Conservation (phyloP, 306 rosid genomes). For the Echinosophora koreensis region DNA sequence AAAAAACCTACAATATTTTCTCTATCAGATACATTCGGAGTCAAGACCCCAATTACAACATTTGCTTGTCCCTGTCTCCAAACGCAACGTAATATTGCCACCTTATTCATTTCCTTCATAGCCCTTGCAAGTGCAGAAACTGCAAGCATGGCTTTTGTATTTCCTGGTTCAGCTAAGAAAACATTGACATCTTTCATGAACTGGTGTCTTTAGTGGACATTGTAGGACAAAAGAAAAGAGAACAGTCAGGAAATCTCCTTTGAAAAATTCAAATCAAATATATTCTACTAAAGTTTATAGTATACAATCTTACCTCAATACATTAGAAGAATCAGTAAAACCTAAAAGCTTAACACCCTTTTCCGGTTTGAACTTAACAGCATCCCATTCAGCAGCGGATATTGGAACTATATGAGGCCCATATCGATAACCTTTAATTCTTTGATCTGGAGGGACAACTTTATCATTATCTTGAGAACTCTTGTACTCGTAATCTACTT, state of each 20-base stretch:
- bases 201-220: constrained; percentile 62
- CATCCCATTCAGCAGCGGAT: constrained; percentile 85
- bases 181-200: constrained; percentile 87
- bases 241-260: constrained; percentile 31
- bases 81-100: constrained; percentile 86
- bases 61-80: constrained; percentile 88
- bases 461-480: constrained; percentile 63
- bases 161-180: constrained; percentile 82
- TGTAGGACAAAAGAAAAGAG: constrained; percentile 38
- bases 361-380: constrained; percentile 91
- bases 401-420: constrained; percentile 97
- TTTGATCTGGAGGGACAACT: constrained; percentile 85
- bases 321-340: constrained; percentile 76
- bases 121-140: constrained; percentile 93
- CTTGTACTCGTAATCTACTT: constrained; percentile 81
- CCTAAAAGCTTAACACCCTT: constrained; percentile 92
- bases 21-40: constrained; percentile 74
- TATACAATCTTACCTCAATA: constrained; percentile 62
- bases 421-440: constrained; percentile 91
- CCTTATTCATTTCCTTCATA: constrained; percentile 86
- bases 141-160: constrained; percentile 66
- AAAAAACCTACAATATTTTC: constrained; percentile 69
- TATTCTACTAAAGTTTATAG: constrained; percentile 26
- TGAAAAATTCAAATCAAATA: constrained; percentile 34
- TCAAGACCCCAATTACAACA: constrained; percentile 79